Conservation (phyloP, 257 asterid species). For the Eucommia ulmoides region DNA sequence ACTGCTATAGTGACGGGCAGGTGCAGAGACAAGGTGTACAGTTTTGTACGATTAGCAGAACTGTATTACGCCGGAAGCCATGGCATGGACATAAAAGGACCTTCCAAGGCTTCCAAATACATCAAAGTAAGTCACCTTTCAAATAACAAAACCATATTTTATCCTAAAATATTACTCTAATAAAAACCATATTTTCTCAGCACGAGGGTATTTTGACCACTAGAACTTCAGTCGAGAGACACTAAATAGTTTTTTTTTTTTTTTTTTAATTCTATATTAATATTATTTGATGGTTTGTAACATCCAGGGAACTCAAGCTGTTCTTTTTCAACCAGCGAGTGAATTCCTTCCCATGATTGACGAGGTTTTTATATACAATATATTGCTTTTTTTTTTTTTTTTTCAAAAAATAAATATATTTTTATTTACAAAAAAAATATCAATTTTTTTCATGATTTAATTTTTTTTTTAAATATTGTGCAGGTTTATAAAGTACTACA, state of each 20-base stretch:
- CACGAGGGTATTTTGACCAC: too few species aligned
- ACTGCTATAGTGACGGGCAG: constrained; percentile 87
- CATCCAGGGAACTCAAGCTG: constrained; percentile 43
- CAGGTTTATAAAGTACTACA: constrained; percentile 60
- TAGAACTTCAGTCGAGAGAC: too few species aligned
- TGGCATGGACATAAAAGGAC: constrained; percentile 99
- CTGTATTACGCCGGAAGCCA: constrained; percentile 99
- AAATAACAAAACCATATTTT: too few species aligned
- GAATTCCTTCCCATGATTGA: constrained; percentile 80
- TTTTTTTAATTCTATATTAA: too few species aligned
- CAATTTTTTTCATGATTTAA: background rate
- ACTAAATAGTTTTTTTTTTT: too few species aligned
- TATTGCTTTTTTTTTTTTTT: too few species aligned
- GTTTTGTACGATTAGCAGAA: constrained; percentile 79
- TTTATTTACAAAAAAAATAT: background rate
- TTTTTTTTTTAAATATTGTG: too few species aligned
- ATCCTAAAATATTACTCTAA: too few species aligned
- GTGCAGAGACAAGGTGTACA: constrained; percentile 82
- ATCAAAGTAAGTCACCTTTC: constrained; percentile 39
- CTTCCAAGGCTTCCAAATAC: constrained; percentile 71
- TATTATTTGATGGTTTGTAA: too few species aligned
- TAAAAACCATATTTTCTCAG: too few species aligned
- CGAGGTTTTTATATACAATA: too few species aligned
- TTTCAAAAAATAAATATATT: too few species aligned
- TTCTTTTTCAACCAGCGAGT: constrained; percentile 73